These are phyloP conservation scores for Davidsoniella australis DNA, from an alignment of 2,329 filamentous ascomycete species.

Conservation along the genomic window DNA sequence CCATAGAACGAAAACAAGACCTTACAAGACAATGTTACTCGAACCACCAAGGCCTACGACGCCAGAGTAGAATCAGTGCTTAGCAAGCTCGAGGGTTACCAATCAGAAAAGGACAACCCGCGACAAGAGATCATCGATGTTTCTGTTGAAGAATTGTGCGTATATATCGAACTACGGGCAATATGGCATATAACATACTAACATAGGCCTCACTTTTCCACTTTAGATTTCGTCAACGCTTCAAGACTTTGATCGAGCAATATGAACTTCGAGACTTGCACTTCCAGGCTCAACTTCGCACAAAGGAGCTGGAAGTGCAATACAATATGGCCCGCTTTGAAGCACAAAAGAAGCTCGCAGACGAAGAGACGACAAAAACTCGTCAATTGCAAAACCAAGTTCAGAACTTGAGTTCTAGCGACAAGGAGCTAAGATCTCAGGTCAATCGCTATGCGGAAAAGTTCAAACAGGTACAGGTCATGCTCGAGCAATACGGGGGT, in stretches of 20 bases:
- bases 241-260: constrained; percentile 91
- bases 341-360: constrained; percentile 74
- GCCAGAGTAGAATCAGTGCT: constrained; percentile 67
- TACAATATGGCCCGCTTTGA: constrained; percentile 80
- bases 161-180: constrained; percentile 12
- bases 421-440: constrained; percentile 82
- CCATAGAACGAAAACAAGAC: constrained; percentile 78
- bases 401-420: constrained; percentile 88
- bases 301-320: constrained; percentile 90
- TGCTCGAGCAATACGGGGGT: constrained; percentile 11
- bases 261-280: constrained; percentile 91
- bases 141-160: constrained; percentile 77
- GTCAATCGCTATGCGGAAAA: constrained; percentile 98
- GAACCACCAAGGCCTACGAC: constrained; percentile 68
- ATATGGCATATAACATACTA: background rate
- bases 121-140: constrained; percentile 68
- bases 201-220: constrained; percentile 11
- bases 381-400: constrained; percentile 81
- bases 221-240: constrained; percentile 61
- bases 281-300: constrained; percentile 79
- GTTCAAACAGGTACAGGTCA: constrained; percentile 78
- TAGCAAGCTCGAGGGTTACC: constrained; percentile 71
- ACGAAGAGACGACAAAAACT: constrained; percentile 62
- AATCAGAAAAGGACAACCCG: constrained; percentile 71
- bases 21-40: constrained; percentile 69